Base-by-base conservation (phyloP, 2,329 filamentous ascomycete species). In the Alternaria triticina region DNA sequence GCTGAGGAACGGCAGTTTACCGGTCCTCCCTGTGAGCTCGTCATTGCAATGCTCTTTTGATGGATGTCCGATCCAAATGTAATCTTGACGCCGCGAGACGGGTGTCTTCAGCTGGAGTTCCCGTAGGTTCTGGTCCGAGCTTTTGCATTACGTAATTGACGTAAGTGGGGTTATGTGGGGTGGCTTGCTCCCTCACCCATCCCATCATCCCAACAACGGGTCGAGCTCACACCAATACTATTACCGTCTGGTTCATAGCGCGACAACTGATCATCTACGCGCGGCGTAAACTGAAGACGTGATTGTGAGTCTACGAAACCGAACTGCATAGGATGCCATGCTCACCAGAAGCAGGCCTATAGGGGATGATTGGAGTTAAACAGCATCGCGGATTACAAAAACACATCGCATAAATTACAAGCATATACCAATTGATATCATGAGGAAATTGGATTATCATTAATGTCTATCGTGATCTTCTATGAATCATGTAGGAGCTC, bases 391-490 rank as follows among this genome's bases (percentile, higher is more conserved):
- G 12, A 5, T 5, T 33, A 13, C 15, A 15, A 8, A 15, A 33
- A 5, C 13, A 15, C 15, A 40, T 40, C 36, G 36, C n/a, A 40
- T 6, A 17, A 5, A 17, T 40, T 8, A 40, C 36, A 40, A 40
- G 36, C 9, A 40, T 5, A 7, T 13, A 6, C 12, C 44, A 3
- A 46, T 17, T 28, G 5, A 7, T 11, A 12, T 28, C 5, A 7
- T 20, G 12, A 13, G 10, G 6, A 44, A 13, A 25, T 33, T 44
- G 45, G 15, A 62, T 66, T 66, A 64, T 64, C 52, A 68, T 68
- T 68, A 62, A 45, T 44, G 30, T 60, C 57, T 63, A 65, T 65
- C 25, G 22, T 52, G 22, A 27, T 57, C 36, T 65, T 9, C 44
- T 30, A 22, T 22, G 10, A 28, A 40, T 57, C 30, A 44, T 51